These are phyloP conservation scores for Sisymbrium altissimum DNA, from an alignment of 345 rosid genomes.

Conservation along the genomic window DNA sequence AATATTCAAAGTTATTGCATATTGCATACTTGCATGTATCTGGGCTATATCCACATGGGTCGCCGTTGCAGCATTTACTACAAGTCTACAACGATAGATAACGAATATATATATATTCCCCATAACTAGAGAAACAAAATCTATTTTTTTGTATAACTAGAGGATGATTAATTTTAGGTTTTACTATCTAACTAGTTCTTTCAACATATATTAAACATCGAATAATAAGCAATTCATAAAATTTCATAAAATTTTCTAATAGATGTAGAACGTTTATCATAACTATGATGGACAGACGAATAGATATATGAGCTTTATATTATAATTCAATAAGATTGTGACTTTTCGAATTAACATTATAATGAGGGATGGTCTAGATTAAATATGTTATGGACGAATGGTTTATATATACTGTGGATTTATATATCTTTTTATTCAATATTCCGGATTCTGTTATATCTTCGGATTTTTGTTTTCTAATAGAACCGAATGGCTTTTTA, in stretches of 20 bases:
- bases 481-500: background rate
- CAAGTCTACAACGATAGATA: slow-evolving; percentile 15
- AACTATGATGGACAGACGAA: background rate
- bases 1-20: slow-evolving; percentile 12
- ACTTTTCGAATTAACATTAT: background rate
- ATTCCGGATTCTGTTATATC: background rate
- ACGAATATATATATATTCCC: background rate
- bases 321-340: background rate
- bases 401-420: background rate
- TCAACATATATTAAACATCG: background rate
- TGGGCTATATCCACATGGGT: slow-evolving; percentile 20
- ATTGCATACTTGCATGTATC: slow-evolving; percentile 9
- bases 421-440: background rate
- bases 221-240: background rate
- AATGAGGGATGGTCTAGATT: background rate
- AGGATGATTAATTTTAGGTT: background rate
- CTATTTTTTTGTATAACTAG: background rate
- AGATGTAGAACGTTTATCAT: background rate
- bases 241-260: background rate
- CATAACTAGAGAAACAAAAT: background rate
- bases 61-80: slow-evolving; percentile 20
- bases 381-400: background rate
- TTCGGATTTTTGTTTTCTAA: background rate
- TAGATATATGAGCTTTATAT: background rate
- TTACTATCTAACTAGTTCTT: background rate